phyloP scores from a whole-genome alignment of 2,329 filamentous ascomycete genomes.

The Dryadomyces quercus-mongolicae region DNA sequence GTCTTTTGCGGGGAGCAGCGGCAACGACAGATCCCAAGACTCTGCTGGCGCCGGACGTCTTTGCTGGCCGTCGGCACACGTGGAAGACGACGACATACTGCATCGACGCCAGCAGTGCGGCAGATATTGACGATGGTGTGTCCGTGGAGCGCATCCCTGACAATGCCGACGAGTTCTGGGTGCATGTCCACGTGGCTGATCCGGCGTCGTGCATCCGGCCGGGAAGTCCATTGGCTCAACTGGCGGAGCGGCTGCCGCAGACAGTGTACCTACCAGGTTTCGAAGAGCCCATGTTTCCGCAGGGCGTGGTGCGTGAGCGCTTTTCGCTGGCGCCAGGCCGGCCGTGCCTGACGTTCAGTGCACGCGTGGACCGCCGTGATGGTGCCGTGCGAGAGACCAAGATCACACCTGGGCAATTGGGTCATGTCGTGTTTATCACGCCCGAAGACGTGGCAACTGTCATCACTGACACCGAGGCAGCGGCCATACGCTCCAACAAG shows the following conservation, averaged over 20 bases:
- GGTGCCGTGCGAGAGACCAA: constrained; percentile 42
- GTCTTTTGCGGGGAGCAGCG: constrained; percentile 22
- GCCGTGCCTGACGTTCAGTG: constrained; percentile 51
- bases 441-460: constrained; percentile 34
- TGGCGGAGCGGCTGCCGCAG: constrained; percentile 47
- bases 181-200: constrained; percentile 70
- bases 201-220: constrained; percentile 58
- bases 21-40: not conserved
- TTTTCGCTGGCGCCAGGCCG: constrained; percentile 41
- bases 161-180: constrained; percentile 48
- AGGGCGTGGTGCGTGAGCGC: constrained; percentile 30
- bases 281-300: constrained; percentile 44
- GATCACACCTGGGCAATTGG: constrained; percentile 40
- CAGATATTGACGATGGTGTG: constrained; percentile 69
- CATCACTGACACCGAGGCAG: constrained; percentile 15
- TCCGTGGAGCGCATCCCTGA: constrained; percentile 48
- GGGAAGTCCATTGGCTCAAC: constrained; percentile 43
- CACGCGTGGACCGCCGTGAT: constrained; percentile 33
- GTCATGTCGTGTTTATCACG: constrained; percentile 42
- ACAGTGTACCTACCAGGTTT: constrained; percentile 50
- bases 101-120: constrained; percentile 54
- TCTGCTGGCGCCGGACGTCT: constrained; percentile 20
- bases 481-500: not conserved
- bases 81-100: constrained; percentile 56
- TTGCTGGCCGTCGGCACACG: constrained; percentile 40